Base-by-base conservation (phyloP, 2,329 filamentous ascomycete species). In the Didymella glomerata region DNA sequence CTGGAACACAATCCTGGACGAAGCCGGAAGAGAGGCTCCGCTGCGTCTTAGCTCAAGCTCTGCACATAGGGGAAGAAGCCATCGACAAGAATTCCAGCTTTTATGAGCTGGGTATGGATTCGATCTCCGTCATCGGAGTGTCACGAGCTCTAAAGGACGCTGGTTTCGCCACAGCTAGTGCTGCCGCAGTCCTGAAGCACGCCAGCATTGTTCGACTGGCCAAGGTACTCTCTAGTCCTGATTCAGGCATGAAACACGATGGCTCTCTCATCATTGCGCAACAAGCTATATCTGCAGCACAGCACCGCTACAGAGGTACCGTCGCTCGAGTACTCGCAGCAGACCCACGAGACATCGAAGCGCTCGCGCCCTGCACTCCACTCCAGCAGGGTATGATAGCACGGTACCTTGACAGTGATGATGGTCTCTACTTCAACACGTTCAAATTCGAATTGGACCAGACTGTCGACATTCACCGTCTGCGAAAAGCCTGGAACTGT, bases 351-450 rank as follows among this genome's bases (percentile, higher is more conserved):
- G 80, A 87, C 1, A 84, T 97, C 10, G 90, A 95, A 69, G 85
- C 86, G 57, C 85, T 97, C 50, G 87, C 87, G 0, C 93, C 93
- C 4, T 97, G 93, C 71, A 96, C 93, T 0, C 86, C 93, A 0
- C 79, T 97, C 1, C 93, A 97, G 70, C 87, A 94, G 72, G 93
- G 93, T 0, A 94, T 97, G 80, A 86, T 97, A 48, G 89, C 90
- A 6, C 85, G 88, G 48, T 88, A 88, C 24, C 73, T 90, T 36
- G 84, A 86, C 10, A 86, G 80, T 18, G 77, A 82, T 0, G 73
- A 79, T 0, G 81, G 83, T 0, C 78, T 90, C 0, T 97, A 97
- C 71, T 96, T 94, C 75, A 93, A 93, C 56, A 81, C 83, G 0
- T 96, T 97, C 69, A 77, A 77, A 0, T 87, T 94, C 42, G 66